phyloP scores from a whole-genome alignment of 23 red algal species.

The Cyanidium caldarium region DNA sequence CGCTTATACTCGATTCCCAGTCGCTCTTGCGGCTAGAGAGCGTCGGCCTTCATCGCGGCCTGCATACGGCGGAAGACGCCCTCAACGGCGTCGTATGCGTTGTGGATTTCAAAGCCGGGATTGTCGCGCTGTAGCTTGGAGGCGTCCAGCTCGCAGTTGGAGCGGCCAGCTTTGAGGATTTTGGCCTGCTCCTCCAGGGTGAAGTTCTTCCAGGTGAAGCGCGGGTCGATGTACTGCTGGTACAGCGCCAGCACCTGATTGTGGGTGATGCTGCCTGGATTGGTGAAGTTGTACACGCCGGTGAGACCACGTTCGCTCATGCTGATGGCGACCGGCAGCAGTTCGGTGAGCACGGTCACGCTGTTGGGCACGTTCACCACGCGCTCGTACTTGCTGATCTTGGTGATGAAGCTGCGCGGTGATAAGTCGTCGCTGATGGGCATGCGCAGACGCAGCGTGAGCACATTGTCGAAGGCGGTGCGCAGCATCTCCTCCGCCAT shows the following conservation, averaged over 20 bases:
- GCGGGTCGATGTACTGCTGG: constrained; percentile 7
- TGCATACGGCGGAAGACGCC: constrained; percentile 7
- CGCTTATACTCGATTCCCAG: no score
- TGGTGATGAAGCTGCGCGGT: constrained; percentile 3
- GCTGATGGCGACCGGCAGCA: neutral
- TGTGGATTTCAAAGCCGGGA: neutral
- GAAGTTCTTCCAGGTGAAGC: constrained; percentile 14
- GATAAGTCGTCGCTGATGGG: constrained; percentile 6
- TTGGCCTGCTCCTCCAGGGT: constrained; percentile 14
- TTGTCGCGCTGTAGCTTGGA: constrained; percentile 7
- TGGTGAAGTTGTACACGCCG: constrained; percentile 6
- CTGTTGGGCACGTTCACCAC: constrained; percentile 6
- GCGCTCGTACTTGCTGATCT: neutral
- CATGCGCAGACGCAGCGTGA: constrained; percentile 7
- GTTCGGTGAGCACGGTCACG: constrained; percentile 4
- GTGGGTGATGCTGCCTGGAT: constrained; percentile 5
- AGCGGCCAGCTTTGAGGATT: constrained; percentile 18
- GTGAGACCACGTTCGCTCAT: constrained; percentile 6
- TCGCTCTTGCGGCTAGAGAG: no score
- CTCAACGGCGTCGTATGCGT: constrained; percentile 4
- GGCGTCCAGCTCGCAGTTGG: constrained; percentile 13
- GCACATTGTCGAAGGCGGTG: constrained; percentile 6
- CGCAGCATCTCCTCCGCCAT: constrained; percentile 8
- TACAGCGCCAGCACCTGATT: constrained; percentile 12
- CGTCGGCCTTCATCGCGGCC: no score